phyloP scores from a whole-genome alignment of 2,329 filamentous ascomycete species.

The Myotisia sp. region DNA sequence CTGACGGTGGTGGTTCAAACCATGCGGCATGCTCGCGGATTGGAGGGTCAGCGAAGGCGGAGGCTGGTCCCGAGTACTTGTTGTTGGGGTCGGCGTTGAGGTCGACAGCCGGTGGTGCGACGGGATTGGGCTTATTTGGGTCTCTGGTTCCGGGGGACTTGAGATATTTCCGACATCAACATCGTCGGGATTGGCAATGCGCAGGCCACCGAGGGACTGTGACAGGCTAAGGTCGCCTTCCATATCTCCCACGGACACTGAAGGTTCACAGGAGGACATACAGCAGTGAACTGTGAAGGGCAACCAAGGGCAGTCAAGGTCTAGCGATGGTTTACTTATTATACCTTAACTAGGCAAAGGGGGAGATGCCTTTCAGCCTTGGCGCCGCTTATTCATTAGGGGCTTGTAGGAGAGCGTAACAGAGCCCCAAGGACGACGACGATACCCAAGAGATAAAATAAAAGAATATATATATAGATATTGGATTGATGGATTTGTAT shows the following conservation, averaged over 20 bases:
- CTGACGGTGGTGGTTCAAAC: neutral
- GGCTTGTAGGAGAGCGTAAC: no score
- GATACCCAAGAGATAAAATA: no score
- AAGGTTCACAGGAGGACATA: no score
- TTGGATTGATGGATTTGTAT: no score
- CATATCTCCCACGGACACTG: constrained; percentile 40
- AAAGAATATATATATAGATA: no score
- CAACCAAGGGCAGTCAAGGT: no score
- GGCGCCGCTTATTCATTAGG: no score
- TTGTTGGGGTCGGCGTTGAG: neutral
- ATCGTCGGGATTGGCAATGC: constrained; percentile 93
- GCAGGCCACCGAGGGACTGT: constrained; percentile 79
- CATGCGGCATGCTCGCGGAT: neutral
- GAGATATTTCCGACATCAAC: constrained; percentile 33
- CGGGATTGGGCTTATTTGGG: neutral
- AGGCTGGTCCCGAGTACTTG: constrained; percentile 1
- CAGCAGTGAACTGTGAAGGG: no score
- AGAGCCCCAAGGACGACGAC: no score
- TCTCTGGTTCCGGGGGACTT: constrained; percentile 11
- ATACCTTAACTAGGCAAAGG: no score
- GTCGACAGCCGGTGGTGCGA: neutral
- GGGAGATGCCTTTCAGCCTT: no score
- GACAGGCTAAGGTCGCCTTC: constrained; percentile 86
- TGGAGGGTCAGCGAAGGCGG: neutral
- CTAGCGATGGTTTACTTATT: no score